Evolutionary conservation across 2,329 filamentous ascomycete species (phyloP).

Genomic region (Pseudogymnoascus sp.): DNA sequence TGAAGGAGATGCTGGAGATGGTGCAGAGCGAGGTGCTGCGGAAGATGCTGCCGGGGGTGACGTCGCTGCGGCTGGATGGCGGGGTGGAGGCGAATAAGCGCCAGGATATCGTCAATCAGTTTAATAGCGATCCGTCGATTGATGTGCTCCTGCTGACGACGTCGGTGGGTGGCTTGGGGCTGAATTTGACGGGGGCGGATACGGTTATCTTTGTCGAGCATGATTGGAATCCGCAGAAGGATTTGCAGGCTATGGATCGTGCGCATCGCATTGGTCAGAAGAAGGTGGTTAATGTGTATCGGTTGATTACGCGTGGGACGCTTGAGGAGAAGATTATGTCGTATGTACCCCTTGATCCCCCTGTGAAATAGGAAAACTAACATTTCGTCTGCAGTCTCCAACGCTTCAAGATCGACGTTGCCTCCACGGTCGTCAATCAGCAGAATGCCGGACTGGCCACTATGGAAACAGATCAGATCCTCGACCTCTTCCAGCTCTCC

Average conservation of each 20-base stretch:
- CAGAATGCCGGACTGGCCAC: constrained; percentile 86
- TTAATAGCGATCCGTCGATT: constrained; percentile 95
- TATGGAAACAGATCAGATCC: constrained; percentile 98
- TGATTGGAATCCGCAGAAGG: constrained; percentile 98
- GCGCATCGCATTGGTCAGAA: constrained; percentile 98
- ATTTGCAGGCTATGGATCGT: constrained; percentile 97
- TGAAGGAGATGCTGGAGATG: constrained; percentile 99
- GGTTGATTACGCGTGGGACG: constrained; percentile 89
- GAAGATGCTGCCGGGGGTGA: constrained; percentile 83
- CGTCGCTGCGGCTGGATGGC: constrained; percentile 89
- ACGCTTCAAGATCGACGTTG: constrained; percentile 98
- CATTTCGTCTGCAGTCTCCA: constrained; percentile 56
- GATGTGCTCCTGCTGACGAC: constrained; percentile 91
- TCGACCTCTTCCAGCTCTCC: constrained; percentile 89
- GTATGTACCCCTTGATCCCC: constrained; percentile 37
- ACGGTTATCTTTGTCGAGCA: constrained; percentile 99
- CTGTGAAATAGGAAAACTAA: constrained; percentile 10
- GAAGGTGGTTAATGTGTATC: constrained; percentile 99
- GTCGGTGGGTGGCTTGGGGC: constrained; percentile 84
- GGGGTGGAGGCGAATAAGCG: constrained; percentile 86
- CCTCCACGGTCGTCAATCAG: constrained; percentile 96
- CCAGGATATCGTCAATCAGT: constrained; percentile 97
- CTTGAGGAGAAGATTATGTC: constrained; percentile 95
- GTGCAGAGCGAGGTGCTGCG: constrained; percentile 90
- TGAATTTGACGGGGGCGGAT: constrained; percentile 93